Evolutionary conservation across 2,329 filamentous ascomycete genomes (phyloP), one percentile per base, ranked within the genome.

Genomic region (Karstenula rhodostoma): DNA sequence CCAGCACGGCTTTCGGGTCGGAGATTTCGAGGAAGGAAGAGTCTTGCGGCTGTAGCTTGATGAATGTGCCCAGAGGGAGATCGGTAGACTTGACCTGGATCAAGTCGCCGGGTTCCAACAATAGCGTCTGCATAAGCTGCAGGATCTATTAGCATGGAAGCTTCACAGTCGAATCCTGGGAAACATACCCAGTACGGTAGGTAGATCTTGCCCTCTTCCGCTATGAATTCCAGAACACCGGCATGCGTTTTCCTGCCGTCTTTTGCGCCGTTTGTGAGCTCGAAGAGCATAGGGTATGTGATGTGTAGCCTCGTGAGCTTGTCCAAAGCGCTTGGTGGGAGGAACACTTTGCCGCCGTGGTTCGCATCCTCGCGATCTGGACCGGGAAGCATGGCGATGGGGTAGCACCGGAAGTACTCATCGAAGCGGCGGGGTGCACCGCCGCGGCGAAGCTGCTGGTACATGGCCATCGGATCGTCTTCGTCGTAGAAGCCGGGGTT

Each of bases 331-430:
- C 93, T 97, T 0, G 95, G 91, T n/a, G 95, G 95, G 65, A 99
- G 89, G 76, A 99, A 92, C 71, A 99, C 94, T 83, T 99, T 99
- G 79, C 94, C 96, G 68, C 95, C 95, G 76, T 95, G 94, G 83
- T 98, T 98, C 63, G 96, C 89, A 68, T 94, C 90, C 55, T 92
- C 90, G 67, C 95, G 87, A 72, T 97, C 94, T 40, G 92, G 88
- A 2, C 94, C 94, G 13, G 94, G 93, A 64, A 96, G 88, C 94
- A 99, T 98, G 71, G 90, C 89, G 72, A 97, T 87, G 46, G 95
- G 95, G 75, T 98, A 99, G 83, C 94, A 97, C 73, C 95, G 90
- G 81, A 97, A 98, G 83, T 97, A 98, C 80, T 99, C 95, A 79
- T 99, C 94, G 82, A 99, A 99, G 62, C 94, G 92, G 71, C 93